These are phyloP conservation scores for Ichthyophthirius multifiliis DNA, from an alignment of 169 alveolate species.

Conservation along the genomic window DNA sequence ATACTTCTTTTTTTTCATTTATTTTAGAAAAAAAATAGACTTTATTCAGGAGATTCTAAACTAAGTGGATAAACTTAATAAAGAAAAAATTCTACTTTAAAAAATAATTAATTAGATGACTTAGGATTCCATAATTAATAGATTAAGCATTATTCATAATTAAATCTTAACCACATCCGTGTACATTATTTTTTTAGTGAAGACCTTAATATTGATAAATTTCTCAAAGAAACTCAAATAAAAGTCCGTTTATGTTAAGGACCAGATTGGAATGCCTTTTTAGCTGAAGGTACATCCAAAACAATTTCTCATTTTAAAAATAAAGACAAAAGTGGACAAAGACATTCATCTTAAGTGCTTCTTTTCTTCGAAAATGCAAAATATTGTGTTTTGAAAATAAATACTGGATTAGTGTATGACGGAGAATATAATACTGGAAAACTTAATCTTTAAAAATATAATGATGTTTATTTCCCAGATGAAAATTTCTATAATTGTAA, in stretches of 20 bases:
- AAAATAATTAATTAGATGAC: no score
- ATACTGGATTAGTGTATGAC: constrained; percentile 58
- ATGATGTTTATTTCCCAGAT: constrained; percentile 60
- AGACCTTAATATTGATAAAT: constrained; percentile 41
- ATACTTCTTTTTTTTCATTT: no score
- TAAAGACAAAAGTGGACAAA: constrained; percentile 23
- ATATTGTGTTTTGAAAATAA: constrained; percentile 38
- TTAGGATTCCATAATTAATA: no score
- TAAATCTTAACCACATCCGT: constrained; percentile 46
- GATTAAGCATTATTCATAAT: not conserved
- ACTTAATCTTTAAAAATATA: constrained; percentile 46
- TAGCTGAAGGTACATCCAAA: constrained; percentile 56
- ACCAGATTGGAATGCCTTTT: constrained; percentile 57
- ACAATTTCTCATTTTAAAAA: constrained; percentile 59
- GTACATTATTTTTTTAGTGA: constrained; percentile 64
- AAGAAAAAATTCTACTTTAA: no score
- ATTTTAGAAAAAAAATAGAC: no score
- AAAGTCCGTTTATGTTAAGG: constrained; percentile 62
- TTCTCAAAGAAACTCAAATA: constrained; percentile 52
- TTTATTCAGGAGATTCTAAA: no score
- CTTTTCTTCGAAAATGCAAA: constrained; percentile 55
- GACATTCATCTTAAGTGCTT: constrained; percentile 37
- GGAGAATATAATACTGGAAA: constrained; percentile 57
- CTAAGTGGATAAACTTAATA: no score
- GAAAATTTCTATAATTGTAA: constrained; percentile 60